Base-by-base conservation (phyloP, 2,329 filamentous ascomycete species). In the Aspergillus brasiliensis region DNA sequence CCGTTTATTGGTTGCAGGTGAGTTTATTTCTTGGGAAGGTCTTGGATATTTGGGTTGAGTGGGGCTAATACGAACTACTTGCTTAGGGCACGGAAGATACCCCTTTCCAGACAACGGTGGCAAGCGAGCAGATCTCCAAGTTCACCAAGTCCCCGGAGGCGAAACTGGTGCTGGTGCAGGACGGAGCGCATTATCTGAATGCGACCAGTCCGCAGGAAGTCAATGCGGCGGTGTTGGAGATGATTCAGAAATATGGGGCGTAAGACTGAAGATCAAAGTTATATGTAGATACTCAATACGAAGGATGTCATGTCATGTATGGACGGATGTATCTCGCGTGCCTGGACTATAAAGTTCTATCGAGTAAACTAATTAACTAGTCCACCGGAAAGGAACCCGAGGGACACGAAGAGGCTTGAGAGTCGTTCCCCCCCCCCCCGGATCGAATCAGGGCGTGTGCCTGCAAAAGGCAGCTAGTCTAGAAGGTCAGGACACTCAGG, bases 1-100 rank as follows among this genome's bases (percentile, higher is more conserved):
- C 82, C 0, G 81, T 85, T 2, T 65, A 80, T 51, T 84, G 82
- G 82, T 59, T 84, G 59, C 68, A 81, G 68, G 79, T 82, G 48
- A 78, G 71, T 63, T 31, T 19, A 10, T 49, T 8, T 3, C 25
- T 27, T 5, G 5, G 19, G 4, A 17, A 23, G 21, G 38, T 44
- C 0, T 21, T 11, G 6, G 8, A 47, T 47, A 15, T 8, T 44
- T 21, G 5, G 40, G 15, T 48, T 28, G 25, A 25, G 8, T 17
- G 46, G 46, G 23, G 46, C 25, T 48, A 48, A 48, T 31, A 8
- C 25, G 8, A 17, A 34, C 11, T 7, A 25, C 23, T n/a, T 8
- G 15, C 10, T n/a, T 15, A 65, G 65, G 65, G 65, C 25, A 64
- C 63, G 8, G 63, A 67, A 19, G 65, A 67, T 8, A 56, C 57